Evolutionary conservation across 2,329 filamentous ascomycete species (phyloP).

Genomic region (Stagonosporopsis chrysanthemi): DNA sequence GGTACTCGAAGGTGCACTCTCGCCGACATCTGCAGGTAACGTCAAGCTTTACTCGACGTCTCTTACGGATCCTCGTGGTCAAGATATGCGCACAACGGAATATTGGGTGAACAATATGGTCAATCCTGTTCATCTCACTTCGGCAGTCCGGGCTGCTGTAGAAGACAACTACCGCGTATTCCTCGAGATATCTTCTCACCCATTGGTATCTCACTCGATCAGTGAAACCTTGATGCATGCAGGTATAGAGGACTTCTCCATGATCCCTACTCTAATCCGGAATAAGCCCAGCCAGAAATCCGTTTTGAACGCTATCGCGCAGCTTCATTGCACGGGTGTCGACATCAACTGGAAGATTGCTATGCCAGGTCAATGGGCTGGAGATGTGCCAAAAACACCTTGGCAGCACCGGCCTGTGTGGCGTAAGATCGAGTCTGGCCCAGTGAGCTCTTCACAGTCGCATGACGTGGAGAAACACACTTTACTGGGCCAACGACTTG

Average conservation of each 20-base stretch:
- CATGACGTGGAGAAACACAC: slow-evolving; percentile 47
- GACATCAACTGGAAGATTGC: slow-evolving; percentile 28
- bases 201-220: slow-evolving; percentile 53
- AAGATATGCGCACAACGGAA: slow-evolving; percentile 32
- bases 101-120: slow-evolving; percentile 54
- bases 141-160: slow-evolving; percentile 45
- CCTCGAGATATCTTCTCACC: slow-evolving; percentile 53
- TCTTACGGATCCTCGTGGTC: slow-evolving; percentile 26
- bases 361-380: slow-evolving; percentile 21
- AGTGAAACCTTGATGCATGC: slow-evolving; percentile 46
- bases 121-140: slow-evolving; percentile 46
- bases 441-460: slow-evolving; percentile 5
- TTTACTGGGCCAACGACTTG: slow-evolving; percentile 44
- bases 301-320: slow-evolving; percentile 38
- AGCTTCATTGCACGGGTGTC: slow-evolving; percentile 41
- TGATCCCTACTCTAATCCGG: slow-evolving; percentile 43
- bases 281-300: slow-evolving; percentile 35
- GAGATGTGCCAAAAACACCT: slow-evolving; percentile 27
- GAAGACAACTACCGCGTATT: slow-evolving; percentile 51
- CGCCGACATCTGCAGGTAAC: slow-evolving; percentile 22
- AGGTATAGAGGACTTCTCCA: slow-evolving; percentile 40
- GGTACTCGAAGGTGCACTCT: slow-evolving; percentile 30
- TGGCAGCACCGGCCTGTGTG: slow-evolving; percentile 35
- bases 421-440: slow-evolving; percentile 19
- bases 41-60: slow-evolving; percentile 47